These are phyloP conservation scores for Colletotrichum somersetense DNA, from an alignment of 2,329 filamentous ascomycete species.

Conservation along the genomic window DNA sequence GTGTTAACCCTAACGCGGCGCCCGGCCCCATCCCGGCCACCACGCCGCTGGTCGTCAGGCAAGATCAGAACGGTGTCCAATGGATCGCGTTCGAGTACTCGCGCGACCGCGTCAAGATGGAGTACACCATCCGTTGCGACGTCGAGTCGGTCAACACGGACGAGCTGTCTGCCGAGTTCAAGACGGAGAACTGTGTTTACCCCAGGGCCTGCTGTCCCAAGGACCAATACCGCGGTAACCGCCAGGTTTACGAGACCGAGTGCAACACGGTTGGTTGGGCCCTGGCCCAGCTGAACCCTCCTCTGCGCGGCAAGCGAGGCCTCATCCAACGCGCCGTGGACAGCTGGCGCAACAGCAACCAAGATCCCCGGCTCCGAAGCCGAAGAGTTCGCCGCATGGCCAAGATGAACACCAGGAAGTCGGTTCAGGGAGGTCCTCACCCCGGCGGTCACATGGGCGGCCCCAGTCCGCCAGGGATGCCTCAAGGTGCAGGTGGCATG, in stretches of 20 bases:
- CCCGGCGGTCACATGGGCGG: constrained; percentile 75
- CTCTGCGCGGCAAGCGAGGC: constrained; percentile 91
- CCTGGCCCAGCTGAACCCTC: constrained; percentile 90
- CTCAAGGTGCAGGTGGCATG: constrained; percentile 73
- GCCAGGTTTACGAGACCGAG: constrained; percentile 96
- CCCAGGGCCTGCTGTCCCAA: constrained; percentile 94
- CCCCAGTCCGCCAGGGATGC: constrained; percentile 74
- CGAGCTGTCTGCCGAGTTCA: constrained; percentile 87
- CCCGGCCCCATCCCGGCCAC: constrained; percentile 97
- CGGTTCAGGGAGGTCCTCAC: constrained; percentile 70
- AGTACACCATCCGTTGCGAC: constrained; percentile 98
- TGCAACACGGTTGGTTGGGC: constrained; percentile 99
- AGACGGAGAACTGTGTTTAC: constrained; percentile 98
- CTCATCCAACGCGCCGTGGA: constrained; percentile 97
- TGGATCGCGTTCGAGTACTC: constrained; percentile 99
- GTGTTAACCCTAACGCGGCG: constrained; percentile 88
- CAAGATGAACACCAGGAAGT: constrained; percentile 91
- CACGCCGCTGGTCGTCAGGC: constrained; percentile 91
- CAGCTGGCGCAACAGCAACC: constrained; percentile 99
- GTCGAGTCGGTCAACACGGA: constrained; percentile 97
- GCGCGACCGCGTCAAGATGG: constrained; percentile 97
- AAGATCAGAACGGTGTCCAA: constrained; percentile 96
- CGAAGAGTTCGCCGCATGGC: constrained; percentile 93
- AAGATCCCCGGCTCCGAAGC: constrained; percentile 91
- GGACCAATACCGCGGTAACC: constrained; percentile 96